phyloP scores from a whole-genome alignment of 2,329 filamentous ascomycete genomes.

The Diaporthe vaccinii region DNA sequence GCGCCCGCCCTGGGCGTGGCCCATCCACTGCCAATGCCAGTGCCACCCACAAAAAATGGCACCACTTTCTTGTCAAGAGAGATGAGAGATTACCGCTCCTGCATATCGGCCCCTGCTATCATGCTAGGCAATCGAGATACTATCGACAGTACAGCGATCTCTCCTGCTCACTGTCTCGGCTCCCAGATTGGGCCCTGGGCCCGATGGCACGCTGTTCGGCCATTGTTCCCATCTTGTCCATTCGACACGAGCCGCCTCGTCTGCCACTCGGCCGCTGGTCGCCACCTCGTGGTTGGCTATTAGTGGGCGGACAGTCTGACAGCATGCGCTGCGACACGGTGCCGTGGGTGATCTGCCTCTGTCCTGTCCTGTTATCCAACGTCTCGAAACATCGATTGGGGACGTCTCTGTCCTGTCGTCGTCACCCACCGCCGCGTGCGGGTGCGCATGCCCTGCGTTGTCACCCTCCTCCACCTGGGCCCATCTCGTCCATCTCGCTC shows the following conservation, averaged over 20 bases:
- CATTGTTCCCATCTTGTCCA: conserved; percentile 29
- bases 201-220: conserved; percentile 25
- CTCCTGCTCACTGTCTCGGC: conserved; percentile 31
- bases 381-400: conserved; percentile 12
- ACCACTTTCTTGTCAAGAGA: conserved; percentile 43
- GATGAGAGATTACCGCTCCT: conserved; percentile 41
- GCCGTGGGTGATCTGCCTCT: conserved; percentile 16
- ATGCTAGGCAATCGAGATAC: conserved; percentile 40
- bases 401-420: conserved; percentile 18
- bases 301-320: conserved; percentile 23
- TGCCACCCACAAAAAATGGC: conserved; percentile 43
- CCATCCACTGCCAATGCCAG: conserved; percentile 24
- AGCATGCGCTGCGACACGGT: conserved; percentile 25
- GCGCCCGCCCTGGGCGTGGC: conserved; percentile 21
- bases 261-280: conserved; percentile 21
- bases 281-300: conserved; percentile 27
- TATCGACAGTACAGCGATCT: conserved; percentile 37
- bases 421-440: conserved; percentile 1
- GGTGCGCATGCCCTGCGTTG: neutral
- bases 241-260: conserved; percentile 32
- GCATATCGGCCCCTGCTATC: conserved; percentile 31
- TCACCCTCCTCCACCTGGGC: conserved; percentile 25
- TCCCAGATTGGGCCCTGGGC: conserved; percentile 27
- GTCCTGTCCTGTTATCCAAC: conserved; percentile 5
- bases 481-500: conserved; percentile 5